A percentile compares a stretch with the other conserved stretches of the same genome.
Conservation (phyloP, 148 eudicot species). For the Linanthus parryae region DNA sequence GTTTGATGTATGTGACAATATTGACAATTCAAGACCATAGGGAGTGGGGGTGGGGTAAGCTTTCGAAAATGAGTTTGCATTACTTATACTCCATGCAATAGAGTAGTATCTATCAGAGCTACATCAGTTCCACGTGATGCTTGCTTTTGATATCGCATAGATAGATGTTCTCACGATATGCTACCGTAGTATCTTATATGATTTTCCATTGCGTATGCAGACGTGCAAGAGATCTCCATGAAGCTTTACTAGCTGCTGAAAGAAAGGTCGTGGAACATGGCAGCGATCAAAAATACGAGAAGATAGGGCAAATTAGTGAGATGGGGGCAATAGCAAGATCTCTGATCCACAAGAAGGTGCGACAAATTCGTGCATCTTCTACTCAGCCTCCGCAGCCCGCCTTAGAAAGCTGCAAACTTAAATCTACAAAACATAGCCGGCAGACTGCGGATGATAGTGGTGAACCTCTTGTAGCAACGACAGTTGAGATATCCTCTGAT, state of each 20-base stretch:
- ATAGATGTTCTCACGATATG: background rate
- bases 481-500: slow-evolving; percentile 11
- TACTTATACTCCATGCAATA: background rate
- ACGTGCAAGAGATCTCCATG: slow-evolving; percentile 61
- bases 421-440: slow-evolving; percentile 18
- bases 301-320: slow-evolving; percentile 53
- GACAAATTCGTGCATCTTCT: slow-evolving; percentile 44
- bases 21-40: too few relatives aligned
- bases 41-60: too few relatives aligned
- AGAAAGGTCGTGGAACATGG: slow-evolving; percentile 47
- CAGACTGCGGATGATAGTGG: slow-evolving; percentile 13
- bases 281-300: slow-evolving; percentile 43
- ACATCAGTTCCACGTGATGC: background rate
- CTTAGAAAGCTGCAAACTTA: slow-evolving; percentile 12
- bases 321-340: slow-evolving; percentile 70
- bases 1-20: too few relatives aligned
- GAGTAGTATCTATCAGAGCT: background rate
- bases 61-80: background rate
- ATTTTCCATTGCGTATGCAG: slow-evolving; percentile 21
- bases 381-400: slow-evolving; percentile 21
- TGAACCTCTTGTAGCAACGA: slow-evolving; percentile 13
- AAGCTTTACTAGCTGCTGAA: slow-evolving; percentile 41
- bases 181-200: slow-evolving; percentile 3
- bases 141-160: background rate
- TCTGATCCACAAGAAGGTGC: slow-evolving; percentile 59